Base-by-base conservation (phyloP, 1,139 yeast species). In the Lodderomyces orthopsilosis region DNA sequence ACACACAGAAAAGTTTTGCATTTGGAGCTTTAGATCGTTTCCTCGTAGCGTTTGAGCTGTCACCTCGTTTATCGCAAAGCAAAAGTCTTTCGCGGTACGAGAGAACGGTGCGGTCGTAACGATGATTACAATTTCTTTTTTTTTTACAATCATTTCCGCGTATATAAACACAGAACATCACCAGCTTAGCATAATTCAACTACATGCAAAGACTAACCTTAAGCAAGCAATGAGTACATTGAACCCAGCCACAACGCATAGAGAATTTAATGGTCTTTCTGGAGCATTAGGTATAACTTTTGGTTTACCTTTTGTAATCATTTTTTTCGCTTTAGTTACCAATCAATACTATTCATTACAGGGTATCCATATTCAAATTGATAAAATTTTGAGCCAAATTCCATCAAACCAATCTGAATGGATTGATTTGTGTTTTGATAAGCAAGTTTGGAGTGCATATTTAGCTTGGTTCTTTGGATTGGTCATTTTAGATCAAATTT, bases 241-340 rank as follows among this genome's bases (percentile, higher is more conserved):
- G 51, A 91, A 91, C 57, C 97, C 97, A 3, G 62, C 54, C 38
- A 88, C 97, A 0, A 70, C 63, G 9, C 79, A 82, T 42, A 68
- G 69, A 47, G 98, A 93, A 62, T 93, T 93, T 63, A 72, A 75
- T 28, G 98, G 98, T 0, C 65, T 77, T 7, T 63, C 77, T 0
- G 98, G 98, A 3, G 89, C 94, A 0, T 40, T 80, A 3, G 76
- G 74, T 5, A 79, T 93, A 42, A 69, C 93, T 0, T 18, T 81
- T 1, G 85, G 85, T 0, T 70, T 93, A 27, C 96, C 97, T 0
- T 38, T 73, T 0, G 67, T 88, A 12, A 71, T 86, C 32, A 64
- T 82, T 14, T 63, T 75, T 12, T 71, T 91, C 47, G 83, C 81
- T 45, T 73, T 85, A 43, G 61, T 81, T 46, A 63, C 75, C 48